phyloP scores from a whole-genome alignment of 169 alveolate genomes.

The Plasmodium chabaudi region DNA sequence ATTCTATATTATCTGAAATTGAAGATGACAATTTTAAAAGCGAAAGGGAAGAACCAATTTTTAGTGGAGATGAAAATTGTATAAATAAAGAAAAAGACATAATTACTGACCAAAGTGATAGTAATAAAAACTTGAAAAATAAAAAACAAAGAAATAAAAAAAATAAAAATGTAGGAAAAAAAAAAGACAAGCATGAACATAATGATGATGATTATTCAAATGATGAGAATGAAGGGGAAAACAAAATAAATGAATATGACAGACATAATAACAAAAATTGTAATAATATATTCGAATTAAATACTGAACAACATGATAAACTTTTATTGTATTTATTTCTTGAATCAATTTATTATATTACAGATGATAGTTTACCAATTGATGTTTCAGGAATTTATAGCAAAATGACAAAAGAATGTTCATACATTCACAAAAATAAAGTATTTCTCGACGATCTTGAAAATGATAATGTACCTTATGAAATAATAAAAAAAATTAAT shows the following conservation, averaged over 20 bases:
- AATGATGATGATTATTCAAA: neutral
- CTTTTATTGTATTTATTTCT: conserved; percentile 60
- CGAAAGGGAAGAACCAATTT: too few relatives aligned
- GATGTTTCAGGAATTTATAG: conserved; percentile 79
- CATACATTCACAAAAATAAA: conserved; percentile 40
- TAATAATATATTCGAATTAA: conserved; percentile 17
- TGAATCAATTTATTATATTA: conserved; percentile 55
- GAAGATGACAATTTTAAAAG: too few relatives aligned
- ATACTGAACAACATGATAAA: conserved; percentile 63
- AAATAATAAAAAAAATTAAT: conserved; percentile 15
- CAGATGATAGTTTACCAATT: conserved; percentile 75
- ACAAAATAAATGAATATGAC: conserved; percentile 2
- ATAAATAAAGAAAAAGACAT: too few relatives aligned
- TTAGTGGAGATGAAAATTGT: too few relatives aligned
- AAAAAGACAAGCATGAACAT: conserved; percentile 1
- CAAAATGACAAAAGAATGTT: conserved; percentile 75
- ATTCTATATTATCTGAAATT: too few relatives aligned
- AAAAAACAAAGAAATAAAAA: neutral
- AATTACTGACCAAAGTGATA: neutral
- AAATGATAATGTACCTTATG: conserved; percentile 16
- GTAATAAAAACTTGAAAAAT: neutral
- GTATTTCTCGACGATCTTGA: conserved; percentile 30
- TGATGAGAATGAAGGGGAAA: neutral
- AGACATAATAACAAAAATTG: neutral
- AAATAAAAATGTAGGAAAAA: neutral